Conservation (phyloP, 306 rosid species). For the Dryas alaskensis region DNA sequence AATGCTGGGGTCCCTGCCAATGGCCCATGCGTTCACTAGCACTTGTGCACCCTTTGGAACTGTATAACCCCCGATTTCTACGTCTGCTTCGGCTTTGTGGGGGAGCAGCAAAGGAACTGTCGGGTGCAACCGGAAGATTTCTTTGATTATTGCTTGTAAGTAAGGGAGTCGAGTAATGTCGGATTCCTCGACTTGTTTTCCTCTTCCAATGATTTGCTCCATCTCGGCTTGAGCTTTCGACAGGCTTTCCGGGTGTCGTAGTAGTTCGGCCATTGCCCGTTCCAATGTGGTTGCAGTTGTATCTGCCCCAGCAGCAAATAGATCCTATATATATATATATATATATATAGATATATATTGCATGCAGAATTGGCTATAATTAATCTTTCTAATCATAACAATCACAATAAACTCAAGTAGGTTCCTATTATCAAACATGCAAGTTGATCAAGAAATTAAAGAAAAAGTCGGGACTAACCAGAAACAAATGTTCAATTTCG, state of each 20-base stretch:
- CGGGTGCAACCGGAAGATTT: too few relatives aligned
- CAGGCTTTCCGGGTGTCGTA: background rate
- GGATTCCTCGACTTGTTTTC: background rate
- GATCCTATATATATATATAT: background rate
- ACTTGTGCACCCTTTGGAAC: conserved; percentile 25
- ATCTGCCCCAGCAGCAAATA: conserved; percentile 7
- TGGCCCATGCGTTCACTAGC: conserved; percentile 16
- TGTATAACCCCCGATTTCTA: background rate
- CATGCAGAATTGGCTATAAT: too few relatives aligned
- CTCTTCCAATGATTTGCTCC: background rate
- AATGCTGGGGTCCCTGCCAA: conserved; percentile 12
- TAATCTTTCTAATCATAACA: too few relatives aligned
- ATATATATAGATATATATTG: too few relatives aligned
- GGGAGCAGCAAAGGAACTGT: too few relatives aligned
- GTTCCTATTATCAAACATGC: too few relatives aligned
- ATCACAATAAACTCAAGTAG: too few relatives aligned
- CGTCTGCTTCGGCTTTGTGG: background rate
- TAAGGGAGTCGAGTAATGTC: background rate
- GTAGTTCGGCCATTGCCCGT: conserved; percentile 17
- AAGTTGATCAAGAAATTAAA: too few relatives aligned
- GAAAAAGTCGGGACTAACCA: background rate
- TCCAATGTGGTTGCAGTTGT: conserved; percentile 7
- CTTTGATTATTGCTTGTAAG: too few relatives aligned
- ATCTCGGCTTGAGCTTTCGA: background rate
- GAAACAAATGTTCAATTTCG: too few relatives aligned